Evolutionary conservation across 306 rosid species (phyloP), one percentile per base, ranked within the genome.

Genomic region (Fragaria ananassa): DNA sequence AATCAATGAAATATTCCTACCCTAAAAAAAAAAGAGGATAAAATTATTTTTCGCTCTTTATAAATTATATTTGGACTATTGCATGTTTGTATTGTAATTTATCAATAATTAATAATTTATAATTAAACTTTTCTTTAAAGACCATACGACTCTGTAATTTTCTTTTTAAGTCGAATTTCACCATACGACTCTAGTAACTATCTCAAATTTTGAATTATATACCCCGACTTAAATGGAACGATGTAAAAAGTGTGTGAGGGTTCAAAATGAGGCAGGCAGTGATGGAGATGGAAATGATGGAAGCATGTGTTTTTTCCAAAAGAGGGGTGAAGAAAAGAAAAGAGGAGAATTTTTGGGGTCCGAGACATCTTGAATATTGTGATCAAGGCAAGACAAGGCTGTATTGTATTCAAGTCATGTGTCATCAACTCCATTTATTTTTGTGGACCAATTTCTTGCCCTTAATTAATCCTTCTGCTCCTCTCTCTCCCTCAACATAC

Each of bases 321-420:
- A 66, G 56, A 11, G 10, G 65, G 61, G 56, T 8, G 35, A 25
- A 58, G 64, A 58, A 58, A 23, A 57, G 63, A 10, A 57, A 10
- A 57, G 63, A 10, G 29, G 41, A 61, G 19, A 23, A 50, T 25
- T 58, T 62, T 63, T 63, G 76, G 68, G 76, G 71, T 79, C 63
- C 25, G 80, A 86, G 62, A 77, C 82, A 83, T 82, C 88, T 86
- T 76, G 88, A 78, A 85, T 85, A 83, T 84, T 86, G 92, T 81
- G 86, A 86, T 78, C 64, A 72, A 50, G 72, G 65, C 31, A 61
- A 14, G 67, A 29, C 39, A 35, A 37, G 7, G 41, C 41, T 37
- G 41, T 37, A 37, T 3, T 45, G 13, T 10, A 45, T 10, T 19
- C 25, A 53, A 67, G 75, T 80, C 83, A 63, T 79, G 60, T 89